These are phyloP conservation scores for Aspergillus felis DNA, from an alignment of 2,329 filamentous ascomycete genomes.

Conservation along the genomic window DNA sequence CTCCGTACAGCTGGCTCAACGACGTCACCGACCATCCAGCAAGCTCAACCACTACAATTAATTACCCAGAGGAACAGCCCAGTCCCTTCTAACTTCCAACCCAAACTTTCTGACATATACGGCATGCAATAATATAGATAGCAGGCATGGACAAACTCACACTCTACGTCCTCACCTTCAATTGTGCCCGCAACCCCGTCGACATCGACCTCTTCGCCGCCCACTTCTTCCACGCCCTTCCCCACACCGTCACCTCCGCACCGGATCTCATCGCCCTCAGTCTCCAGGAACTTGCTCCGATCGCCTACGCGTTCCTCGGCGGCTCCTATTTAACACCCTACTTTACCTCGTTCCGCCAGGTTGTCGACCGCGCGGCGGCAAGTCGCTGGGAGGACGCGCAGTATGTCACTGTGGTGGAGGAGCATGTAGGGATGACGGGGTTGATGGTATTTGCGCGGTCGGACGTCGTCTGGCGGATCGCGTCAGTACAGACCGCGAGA, in stretches of 20 bases:
- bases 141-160: constrained; percentile 52
- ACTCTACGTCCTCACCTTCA: constrained; percentile 81
- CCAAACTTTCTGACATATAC: no score
- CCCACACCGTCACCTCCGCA: constrained; percentile 41
- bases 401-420: constrained; percentile 67
- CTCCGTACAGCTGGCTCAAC: no score
- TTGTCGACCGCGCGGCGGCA: constrained; percentile 65
- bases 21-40: not conserved
- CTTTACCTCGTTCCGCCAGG: constrained; percentile 65
- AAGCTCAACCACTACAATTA: not conserved
- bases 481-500: constrained; percentile 68
- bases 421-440: constrained; percentile 84
- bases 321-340: constrained; percentile 75
- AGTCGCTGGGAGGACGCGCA: constrained; percentile 41
- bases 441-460: constrained; percentile 78
- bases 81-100: no score
- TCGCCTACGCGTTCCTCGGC: constrained; percentile 80
- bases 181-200: constrained; percentile 72
- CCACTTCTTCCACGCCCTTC: constrained; percentile 62
- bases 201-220: constrained; percentile 66
- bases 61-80: no score
- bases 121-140: no score
- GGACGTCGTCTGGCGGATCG: constrained; percentile 54
- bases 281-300: constrained; percentile 84
- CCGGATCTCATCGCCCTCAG: constrained; percentile 65